Percentiles rank a stretch among this genome's conserved stretches.
Evolutionary conservation across 352 stramenopile species (phyloP).

Genomic region (Pythium diclinum): DNA sequence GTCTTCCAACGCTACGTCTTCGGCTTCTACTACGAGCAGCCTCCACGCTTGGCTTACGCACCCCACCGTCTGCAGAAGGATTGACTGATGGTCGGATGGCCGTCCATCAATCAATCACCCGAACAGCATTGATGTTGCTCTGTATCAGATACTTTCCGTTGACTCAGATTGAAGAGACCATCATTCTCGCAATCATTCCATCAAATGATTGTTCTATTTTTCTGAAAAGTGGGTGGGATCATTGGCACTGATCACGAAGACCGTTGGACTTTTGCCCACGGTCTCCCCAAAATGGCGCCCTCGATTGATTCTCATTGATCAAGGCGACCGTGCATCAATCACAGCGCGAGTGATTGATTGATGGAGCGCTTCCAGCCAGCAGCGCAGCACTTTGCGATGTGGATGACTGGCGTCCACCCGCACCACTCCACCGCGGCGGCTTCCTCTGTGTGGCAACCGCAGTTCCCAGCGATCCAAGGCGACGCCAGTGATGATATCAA

Average conservation of each 20-base stretch:
- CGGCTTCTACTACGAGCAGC: too few relatives aligned
- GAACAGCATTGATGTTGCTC: too few relatives aligned
- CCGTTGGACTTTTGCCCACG: background rate
- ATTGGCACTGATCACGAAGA: background rate
- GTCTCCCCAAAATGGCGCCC: too few relatives aligned
- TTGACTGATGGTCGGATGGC: too few relatives aligned
- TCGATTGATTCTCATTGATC: background rate
- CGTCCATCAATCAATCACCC: too few relatives aligned
- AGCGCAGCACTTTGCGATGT: slow-evolving; percentile 8
- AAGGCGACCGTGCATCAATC: background rate
- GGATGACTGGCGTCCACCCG: background rate
- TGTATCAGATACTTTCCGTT: too few relatives aligned
- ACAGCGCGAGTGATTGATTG: background rate
- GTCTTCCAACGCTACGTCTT: too few relatives aligned
- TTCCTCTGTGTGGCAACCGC: slow-evolving; percentile 3
- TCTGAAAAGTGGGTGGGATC: background rate
- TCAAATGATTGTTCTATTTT: background rate
- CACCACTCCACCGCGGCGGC: background rate
- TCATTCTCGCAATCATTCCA: background rate
- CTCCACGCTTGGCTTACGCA: too few relatives aligned
- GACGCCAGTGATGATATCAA: background rate
- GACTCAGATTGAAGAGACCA: background rate
- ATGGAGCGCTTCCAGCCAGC: slow-evolving; percentile 15
- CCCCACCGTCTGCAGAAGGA: too few relatives aligned
- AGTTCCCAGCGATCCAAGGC: background rate